Conservation (phyloP, 768 basidiomycete genomes). For the Lyophyllum semitale region DNA sequence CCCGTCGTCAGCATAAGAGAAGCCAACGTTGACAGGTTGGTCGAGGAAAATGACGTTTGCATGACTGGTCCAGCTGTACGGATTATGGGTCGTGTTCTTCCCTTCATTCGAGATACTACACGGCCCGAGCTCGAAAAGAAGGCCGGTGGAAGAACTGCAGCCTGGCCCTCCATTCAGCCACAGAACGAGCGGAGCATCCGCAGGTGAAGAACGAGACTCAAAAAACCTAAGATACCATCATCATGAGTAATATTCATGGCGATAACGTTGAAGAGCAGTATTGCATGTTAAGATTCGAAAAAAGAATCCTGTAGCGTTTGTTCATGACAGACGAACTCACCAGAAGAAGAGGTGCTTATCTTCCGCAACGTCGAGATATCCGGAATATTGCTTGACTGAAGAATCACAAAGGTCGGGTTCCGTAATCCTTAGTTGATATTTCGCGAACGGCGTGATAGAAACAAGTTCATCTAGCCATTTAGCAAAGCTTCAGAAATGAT, state of each 20-base stretch:
- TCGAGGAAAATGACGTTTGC: slow-evolving; percentile 80
- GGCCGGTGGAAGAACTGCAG: slow-evolving; percentile 76
- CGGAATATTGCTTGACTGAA: slow-evolving; percentile 77
- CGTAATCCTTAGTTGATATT: slow-evolving; percentile 61
- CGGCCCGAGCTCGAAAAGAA: slow-evolving; percentile 92
- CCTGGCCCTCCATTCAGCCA: slow-evolving; percentile 89
- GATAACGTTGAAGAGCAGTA: background rate
- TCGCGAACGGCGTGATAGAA: slow-evolving; percentile 48
- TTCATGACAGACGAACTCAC: slow-evolving; percentile 37
- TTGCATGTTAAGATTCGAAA: background rate
- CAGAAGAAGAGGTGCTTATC: slow-evolving; percentile 89
- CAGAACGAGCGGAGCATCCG: slow-evolving; percentile 78
- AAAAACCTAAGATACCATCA: slow-evolving; percentile 68
- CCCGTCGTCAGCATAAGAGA: slow-evolving; percentile 79
- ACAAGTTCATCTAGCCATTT: slow-evolving; percentile 61
- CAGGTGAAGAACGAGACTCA: slow-evolving; percentile 75
- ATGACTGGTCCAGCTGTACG: slow-evolving; percentile 82
- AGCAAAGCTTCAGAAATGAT: background rate
- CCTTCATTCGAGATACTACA: slow-evolving; percentile 75
- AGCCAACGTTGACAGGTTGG: slow-evolving; percentile 89
- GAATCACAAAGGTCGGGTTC: slow-evolving; percentile 78
- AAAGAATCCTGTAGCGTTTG: background rate
- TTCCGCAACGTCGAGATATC: slow-evolving; percentile 80
- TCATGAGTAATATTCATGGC: background rate
- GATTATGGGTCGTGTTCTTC: slow-evolving; percentile 69